Evolutionary conservation across 192 early-diverging fungal species (phyloP).

Genomic region (Dissophora ornata): DNA sequence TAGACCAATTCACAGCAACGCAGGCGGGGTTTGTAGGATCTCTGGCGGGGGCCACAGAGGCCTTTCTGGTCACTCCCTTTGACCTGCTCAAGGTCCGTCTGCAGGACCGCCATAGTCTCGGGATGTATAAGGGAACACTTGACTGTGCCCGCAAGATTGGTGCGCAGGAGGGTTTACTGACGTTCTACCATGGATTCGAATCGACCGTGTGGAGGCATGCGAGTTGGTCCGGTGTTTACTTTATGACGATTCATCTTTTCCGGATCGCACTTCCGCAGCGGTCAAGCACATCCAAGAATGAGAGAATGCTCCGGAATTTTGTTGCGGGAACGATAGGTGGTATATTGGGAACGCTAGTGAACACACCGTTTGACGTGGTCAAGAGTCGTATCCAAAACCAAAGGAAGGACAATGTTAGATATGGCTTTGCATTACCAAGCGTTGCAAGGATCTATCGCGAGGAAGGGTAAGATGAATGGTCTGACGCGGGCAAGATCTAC

Average conservation of each 20-base stretch:
- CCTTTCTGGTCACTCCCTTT: conserved; percentile 83
- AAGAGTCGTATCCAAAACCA: conserved; percentile 91
- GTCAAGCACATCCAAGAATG: conserved; percentile 64
- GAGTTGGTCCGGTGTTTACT: conserved; percentile 93
- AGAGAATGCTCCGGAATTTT: conserved; percentile 83
- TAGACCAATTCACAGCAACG: conserved; percentile 76
- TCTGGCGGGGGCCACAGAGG: conserved; percentile 89
- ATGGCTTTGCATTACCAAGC: conserved; percentile 84
- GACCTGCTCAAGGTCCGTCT: conserved; percentile 94
- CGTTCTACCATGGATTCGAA: conserved; percentile 89
- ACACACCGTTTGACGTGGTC: conserved; percentile 95
- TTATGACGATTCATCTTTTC: conserved; percentile 80
- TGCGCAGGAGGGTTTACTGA: conserved; percentile 77
- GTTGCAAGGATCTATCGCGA: conserved; percentile 78
- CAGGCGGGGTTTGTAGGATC: conserved; percentile 87
- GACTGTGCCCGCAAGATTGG: conserved; percentile 81
- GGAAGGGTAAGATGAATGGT: conserved; percentile 74
- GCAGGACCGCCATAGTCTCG: conserved; percentile 76
- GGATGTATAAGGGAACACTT: conserved; percentile 78
- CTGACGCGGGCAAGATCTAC: background rate
- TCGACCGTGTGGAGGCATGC: conserved; percentile 93
- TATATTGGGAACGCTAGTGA: conserved; percentile 84
- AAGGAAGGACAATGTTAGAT: conserved; percentile 72
- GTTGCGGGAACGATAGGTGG: conserved; percentile 89
- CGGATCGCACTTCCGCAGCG: conserved; percentile 75